Evolutionary conservation across 768 basidiomycete genomes (phyloP).

Genomic region (Suillus placidus): DNA sequence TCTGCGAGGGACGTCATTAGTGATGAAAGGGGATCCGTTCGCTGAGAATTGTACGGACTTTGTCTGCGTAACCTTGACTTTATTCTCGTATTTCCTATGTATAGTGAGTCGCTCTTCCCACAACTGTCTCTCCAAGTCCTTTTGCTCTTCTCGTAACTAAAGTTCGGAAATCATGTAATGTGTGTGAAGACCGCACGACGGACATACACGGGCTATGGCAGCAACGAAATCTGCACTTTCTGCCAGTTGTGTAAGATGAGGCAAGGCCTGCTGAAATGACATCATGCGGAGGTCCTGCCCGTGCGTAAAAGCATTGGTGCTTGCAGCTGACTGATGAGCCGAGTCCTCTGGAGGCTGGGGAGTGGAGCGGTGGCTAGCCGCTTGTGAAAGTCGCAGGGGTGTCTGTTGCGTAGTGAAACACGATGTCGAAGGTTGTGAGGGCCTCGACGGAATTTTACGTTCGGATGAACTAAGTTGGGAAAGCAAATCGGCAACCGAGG

Average conservation of each 20-base stretch:
- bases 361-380: constrained; percentile 14
- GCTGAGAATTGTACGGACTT: constrained; percentile 48
- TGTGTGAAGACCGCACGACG: constrained; percentile 9
- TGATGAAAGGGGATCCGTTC: constrained; percentile 5
- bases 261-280: constrained; percentile 73
- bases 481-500: constrained; percentile 61
- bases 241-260: constrained; percentile 61
- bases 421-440: constrained; percentile 13
- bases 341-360: constrained; percentile 16
- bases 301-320: constrained; percentile 8
- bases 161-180: constrained; percentile 13
- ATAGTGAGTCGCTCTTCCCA: constrained; percentile 70
- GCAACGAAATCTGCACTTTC: constrained; percentile 54
- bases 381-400: constrained; percentile 17
- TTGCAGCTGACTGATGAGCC: constrained; percentile 8
- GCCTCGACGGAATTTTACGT: constrained; percentile 18
- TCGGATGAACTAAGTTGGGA: constrained; percentile 55
- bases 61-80: constrained; percentile 65
- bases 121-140: constrained; percentile 64
- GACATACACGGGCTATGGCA: constrained; percentile 53
- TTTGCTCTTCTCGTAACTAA: constrained; percentile 75
- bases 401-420: constrained; percentile 11
- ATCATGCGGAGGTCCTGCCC: constrained; percentile 46
- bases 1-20: constrained; percentile 39
- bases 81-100: constrained; percentile 67